These are phyloP conservation scores for Mycena kentingensis DNA, from an alignment of 768 basidiomycete species.

Conservation along the genomic window DNA sequence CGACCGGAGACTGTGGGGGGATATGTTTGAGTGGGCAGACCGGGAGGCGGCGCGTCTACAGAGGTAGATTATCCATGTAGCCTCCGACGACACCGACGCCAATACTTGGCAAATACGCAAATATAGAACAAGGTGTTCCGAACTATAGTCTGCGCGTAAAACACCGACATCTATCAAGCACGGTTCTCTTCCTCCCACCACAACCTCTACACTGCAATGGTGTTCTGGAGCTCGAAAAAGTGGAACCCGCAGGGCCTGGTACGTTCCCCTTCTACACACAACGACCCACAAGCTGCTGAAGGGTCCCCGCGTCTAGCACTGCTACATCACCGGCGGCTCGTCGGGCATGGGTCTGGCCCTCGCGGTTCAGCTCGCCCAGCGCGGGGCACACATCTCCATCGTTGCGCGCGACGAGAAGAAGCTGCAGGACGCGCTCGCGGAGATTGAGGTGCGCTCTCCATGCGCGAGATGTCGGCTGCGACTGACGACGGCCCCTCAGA, in stretches of 20 bases:
- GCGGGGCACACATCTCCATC: constrained; percentile 71
- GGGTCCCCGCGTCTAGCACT: constrained; percentile 49
- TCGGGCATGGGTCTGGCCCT: constrained; percentile 68
- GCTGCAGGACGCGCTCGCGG: constrained; percentile 51
- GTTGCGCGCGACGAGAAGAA: constrained; percentile 60
- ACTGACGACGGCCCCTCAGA: constrained; percentile 31
- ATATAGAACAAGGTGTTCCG: too few relatives aligned
- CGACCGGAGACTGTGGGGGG: too few relatives aligned
- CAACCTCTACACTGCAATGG: too few relatives aligned
- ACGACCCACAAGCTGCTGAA: background rate
- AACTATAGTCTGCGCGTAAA: too few relatives aligned
- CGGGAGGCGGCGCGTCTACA: too few relatives aligned
- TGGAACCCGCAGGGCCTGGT: constrained; percentile 50
- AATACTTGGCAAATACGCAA: too few relatives aligned
- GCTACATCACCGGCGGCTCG: constrained; percentile 75
- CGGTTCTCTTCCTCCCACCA: too few relatives aligned
- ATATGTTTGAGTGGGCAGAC: too few relatives aligned
- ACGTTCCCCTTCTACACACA: background rate
- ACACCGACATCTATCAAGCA: too few relatives aligned
- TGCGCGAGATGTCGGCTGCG: background rate
- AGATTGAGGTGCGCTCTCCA: constrained; percentile 49
- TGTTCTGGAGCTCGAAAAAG: constrained; percentile 37
- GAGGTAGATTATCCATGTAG: too few relatives aligned
- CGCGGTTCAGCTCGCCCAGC: constrained; percentile 56
- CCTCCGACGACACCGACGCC: too few relatives aligned